Conservation (phyloP, 129 eudicot species). For the Centrapalus pauciflorus region DNA sequence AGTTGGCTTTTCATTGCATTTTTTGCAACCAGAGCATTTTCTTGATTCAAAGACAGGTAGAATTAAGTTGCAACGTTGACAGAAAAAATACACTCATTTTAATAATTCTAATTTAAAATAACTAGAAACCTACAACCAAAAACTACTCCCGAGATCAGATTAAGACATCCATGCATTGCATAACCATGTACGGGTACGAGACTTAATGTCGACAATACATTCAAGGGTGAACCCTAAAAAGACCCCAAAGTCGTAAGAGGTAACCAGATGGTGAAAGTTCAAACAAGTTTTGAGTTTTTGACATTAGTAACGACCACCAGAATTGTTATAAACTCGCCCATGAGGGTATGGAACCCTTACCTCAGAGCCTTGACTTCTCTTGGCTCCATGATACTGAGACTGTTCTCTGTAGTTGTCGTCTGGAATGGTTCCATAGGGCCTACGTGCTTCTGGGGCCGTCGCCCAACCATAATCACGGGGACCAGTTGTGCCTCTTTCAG, state of each 20-base stretch:
- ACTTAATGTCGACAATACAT: not conserved
- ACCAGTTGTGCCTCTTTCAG: constrained; percentile 5
- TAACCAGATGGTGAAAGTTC: not conserved
- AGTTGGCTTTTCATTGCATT: too few species aligned
- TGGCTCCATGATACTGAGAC: constrained; percentile 17
- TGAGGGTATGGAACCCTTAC: constrained; percentile 32
- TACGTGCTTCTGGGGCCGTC: not conserved
- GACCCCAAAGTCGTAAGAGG: not conserved
- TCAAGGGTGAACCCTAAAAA: not conserved
- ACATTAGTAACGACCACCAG: constrained; percentile 14
- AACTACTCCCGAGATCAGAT: not conserved
- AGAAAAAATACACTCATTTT: too few species aligned
- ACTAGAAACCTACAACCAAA: not conserved
- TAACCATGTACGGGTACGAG: too few species aligned
- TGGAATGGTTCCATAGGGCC: constrained; percentile 14
- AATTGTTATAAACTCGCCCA: constrained; percentile 39
- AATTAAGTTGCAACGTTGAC: too few species aligned
- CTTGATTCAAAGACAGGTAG: too few species aligned
- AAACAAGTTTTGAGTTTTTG: too few species aligned
- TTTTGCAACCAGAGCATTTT: too few species aligned
- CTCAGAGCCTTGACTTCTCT: constrained; percentile 31
- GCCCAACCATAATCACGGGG: constrained; percentile 21
- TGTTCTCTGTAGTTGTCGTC: constrained; percentile 11
- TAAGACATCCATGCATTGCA: not conserved
- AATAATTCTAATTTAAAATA: too few species aligned